These are phyloP conservation scores for Fusarium sp. DNA, from an alignment of 2,329 filamentous ascomycete species.

Conservation along the genomic window DNA sequence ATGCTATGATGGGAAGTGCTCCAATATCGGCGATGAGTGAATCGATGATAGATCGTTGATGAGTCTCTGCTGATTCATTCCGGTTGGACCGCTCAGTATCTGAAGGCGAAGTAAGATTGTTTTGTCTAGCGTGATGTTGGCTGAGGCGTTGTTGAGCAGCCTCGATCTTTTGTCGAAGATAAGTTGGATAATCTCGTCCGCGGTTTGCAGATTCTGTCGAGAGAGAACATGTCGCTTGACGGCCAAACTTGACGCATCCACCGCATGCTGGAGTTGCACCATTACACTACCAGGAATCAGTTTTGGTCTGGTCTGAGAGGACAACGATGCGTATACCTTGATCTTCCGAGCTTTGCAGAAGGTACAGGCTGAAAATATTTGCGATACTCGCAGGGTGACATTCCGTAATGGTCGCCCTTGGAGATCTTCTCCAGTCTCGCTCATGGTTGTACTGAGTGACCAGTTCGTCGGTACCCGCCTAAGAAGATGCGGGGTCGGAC, in stretches of 20 bases:
- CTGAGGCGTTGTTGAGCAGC: background rate
- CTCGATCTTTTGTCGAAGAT: constrained; percentile 1
- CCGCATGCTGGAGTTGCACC: constrained; percentile 4
- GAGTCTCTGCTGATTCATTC: background rate
- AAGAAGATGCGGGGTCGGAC: fast-evolving
- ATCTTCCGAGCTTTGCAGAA: constrained; percentile 12
- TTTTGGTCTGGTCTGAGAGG: fast-evolving
- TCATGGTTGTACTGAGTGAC: background rate
- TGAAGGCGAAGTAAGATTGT: background rate
- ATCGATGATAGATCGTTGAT: constrained; percentile 1
- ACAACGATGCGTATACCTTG: background rate
- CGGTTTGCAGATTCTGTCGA: background rate
- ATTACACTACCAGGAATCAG: background rate
- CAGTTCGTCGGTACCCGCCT: background rate
- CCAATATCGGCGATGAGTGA: constrained; percentile 5
- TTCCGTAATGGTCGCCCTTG: background rate
- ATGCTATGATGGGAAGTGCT: background rate
- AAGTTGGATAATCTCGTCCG: background rate
- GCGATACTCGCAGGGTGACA: background rate
- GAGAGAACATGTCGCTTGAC: background rate
- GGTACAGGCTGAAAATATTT: background rate
- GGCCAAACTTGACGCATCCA: background rate
- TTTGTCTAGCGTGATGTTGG: background rate
- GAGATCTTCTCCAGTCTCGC: fast-evolving
- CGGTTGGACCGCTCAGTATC: background rate